Conservation (phyloP, 148 eudicot species). For the Simmondsia chinensis region DNA sequence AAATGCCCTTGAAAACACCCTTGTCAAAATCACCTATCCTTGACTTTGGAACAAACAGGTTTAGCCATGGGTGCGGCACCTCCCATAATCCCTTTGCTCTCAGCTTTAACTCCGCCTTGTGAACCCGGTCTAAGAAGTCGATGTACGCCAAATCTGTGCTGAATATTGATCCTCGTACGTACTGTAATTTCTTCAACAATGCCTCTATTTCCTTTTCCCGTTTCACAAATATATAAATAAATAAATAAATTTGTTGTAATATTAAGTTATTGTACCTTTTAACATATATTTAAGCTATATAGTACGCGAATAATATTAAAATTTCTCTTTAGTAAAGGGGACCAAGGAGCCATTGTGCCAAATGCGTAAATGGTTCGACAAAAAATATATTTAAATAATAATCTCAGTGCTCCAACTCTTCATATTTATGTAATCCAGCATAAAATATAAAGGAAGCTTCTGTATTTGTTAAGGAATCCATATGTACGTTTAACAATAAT, state of each 20-base stretch:
- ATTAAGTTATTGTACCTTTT: no score
- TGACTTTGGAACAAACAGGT: constrained; percentile 85
- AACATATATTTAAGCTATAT: no score
- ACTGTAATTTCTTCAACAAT: constrained; percentile 45
- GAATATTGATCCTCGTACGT: constrained; percentile 58
- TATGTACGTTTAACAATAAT: no score
- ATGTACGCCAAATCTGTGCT: constrained; percentile 77
- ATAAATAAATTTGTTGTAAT: not conserved
- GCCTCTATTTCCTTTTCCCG: constrained; percentile 50
- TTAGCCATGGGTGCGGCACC: constrained; percentile 95
- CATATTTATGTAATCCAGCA: no score
- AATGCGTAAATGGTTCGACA: no score
- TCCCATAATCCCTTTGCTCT: constrained; percentile 90
- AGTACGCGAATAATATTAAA: no score
- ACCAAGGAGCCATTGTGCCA: no score
- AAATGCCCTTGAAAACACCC: constrained; percentile 87
- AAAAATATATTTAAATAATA: no score
- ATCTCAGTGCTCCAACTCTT: no score
- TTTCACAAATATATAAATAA: not conserved
- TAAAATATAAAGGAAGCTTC: no score
- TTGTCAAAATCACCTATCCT: constrained; percentile 61
- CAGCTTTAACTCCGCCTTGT: constrained; percentile 88
- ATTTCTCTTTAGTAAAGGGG: no score
- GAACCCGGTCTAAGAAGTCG: constrained; percentile 91
- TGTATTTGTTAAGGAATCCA: no score